Base-by-base conservation (phyloP, 2,329 filamentous ascomycete species). In the Botrytis cinerea region DNA sequence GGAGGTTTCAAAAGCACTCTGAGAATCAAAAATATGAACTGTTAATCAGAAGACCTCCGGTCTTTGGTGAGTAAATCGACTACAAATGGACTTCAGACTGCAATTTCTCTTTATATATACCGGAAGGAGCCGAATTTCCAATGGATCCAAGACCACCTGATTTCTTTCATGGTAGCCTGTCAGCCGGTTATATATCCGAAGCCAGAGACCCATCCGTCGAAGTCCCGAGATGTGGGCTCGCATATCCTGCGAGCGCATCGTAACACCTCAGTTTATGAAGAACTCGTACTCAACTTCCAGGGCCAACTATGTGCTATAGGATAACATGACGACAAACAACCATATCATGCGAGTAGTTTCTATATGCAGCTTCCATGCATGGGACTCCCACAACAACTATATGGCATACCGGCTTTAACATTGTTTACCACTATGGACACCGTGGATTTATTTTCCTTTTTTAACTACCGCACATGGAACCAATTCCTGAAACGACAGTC, bases 241-340 rank as follows among this genome's bases (percentile, higher is more conserved):
- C 71, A 72, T n/a, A 40, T 72, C 71, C 71, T 61, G 71, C 71
- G 62, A 59, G 71, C 54, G n/a, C 71, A 72, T 67, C 62, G 22
- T 38, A 32, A 25, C 32, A 48, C 45, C 40, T 32, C 57, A 46
- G 16, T 20, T 72, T 7, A 35, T 25, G 28, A 59, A n/a, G 32
- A 35, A 22, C 9, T 16, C 40, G 48, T 32, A 72, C 38, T 20
- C 43, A 25, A 38, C 22, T 57, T 28, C 25, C 40, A 46, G 51
- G 45, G 28, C 45, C 57, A 68, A 28, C 32, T 60, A 32, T 48
- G 4, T 68, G 62, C 22, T n/a, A 16, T 5, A 32, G 32, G 60
- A 51, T 28, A 35, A 28, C 12, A 18, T 61, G 28, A 22, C 40
- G 35, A 57, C 32, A 51, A 51, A 40, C 10, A 54, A 10, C 62